Conservation (phyloP, 305 asterid genomes). For the Vinca major region DNA sequence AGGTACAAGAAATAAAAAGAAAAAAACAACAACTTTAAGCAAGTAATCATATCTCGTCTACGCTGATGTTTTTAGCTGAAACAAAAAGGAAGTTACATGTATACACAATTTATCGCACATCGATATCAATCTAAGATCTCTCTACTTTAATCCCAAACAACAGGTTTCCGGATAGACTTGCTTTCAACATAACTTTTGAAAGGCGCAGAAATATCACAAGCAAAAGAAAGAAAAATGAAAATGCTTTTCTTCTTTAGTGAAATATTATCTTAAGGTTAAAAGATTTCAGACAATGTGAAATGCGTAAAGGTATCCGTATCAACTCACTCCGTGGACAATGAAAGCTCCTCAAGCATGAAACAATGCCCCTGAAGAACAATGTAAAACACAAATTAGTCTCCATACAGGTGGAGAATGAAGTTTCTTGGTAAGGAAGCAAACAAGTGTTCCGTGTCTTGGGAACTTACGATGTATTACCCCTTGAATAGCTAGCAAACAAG, state of each 20-base stretch:
- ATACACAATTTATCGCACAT: not conserved
- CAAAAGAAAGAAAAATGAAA: not conserved
- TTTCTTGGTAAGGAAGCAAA: not conserved
- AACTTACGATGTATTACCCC: slow-evolving; percentile 45
- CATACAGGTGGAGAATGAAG: slow-evolving; percentile 1
- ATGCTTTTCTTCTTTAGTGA: no score
- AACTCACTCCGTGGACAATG: slow-evolving; percentile 37
- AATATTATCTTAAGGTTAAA: not conserved
- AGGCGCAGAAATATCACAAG: not conserved
- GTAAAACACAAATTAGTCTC: slow-evolving; percentile 9
- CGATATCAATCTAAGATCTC: not conserved
- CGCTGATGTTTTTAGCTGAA: not conserved
- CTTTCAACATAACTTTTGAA: not conserved
- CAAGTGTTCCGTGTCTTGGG: not conserved
- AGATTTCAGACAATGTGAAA: not conserved
- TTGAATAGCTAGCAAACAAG: slow-evolving; percentile 51
- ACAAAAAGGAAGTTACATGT: not conserved
- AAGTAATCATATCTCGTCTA: not conserved
- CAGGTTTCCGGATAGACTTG: not conserved
- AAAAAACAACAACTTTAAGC: not conserved
- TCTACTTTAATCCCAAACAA: not conserved
- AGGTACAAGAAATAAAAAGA: not conserved
- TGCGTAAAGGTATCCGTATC: not conserved
- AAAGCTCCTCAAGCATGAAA: slow-evolving; percentile 36
- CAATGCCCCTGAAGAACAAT: slow-evolving; percentile 34